Conservation (phyloP, 2,329 filamentous ascomycete genomes). For the Ophiognomonia clavigignenti-juglandacearum region DNA sequence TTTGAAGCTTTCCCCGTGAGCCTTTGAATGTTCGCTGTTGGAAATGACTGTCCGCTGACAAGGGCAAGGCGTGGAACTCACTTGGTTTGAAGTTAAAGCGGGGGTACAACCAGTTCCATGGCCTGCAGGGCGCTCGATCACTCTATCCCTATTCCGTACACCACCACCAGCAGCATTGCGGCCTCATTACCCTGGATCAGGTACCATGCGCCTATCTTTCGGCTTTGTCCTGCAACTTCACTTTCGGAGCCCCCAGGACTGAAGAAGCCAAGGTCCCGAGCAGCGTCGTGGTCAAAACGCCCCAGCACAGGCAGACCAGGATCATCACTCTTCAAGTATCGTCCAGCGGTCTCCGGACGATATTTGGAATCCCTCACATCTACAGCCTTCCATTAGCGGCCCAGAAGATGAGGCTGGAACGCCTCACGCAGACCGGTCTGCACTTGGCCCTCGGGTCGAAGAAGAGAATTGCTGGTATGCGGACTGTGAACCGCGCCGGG, state of each 20-base stretch:
- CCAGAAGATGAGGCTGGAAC: conserved; percentile 5
- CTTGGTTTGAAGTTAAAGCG: conserved; percentile 8
- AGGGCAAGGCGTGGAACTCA: conserved; percentile 4
- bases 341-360: neutral
- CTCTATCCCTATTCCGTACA: conserved; percentile 10
- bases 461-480: neutral
- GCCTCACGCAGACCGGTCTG: conserved; percentile 4
- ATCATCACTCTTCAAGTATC: neutral
- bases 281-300: too few species aligned
- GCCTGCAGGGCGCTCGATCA: neutral
- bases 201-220: conserved; percentile 8
- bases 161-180: neutral
- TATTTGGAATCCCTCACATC: neutral
- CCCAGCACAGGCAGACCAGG: neutral
- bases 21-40: neutral
- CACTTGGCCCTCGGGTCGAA: conserved; percentile 4
- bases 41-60: neutral
- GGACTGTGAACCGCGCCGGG: neutral
- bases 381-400: neutral
- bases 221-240: conserved; percentile 2
- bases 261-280: too few species aligned
- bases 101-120: conserved; percentile 6
- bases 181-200: conserved; percentile 1
- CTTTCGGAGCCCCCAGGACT: neutral
- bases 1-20: conserved; percentile 4